Base-by-base conservation (phyloP, 208 protist genomes). In the Leptomonas pyrrhocoris region DNA sequence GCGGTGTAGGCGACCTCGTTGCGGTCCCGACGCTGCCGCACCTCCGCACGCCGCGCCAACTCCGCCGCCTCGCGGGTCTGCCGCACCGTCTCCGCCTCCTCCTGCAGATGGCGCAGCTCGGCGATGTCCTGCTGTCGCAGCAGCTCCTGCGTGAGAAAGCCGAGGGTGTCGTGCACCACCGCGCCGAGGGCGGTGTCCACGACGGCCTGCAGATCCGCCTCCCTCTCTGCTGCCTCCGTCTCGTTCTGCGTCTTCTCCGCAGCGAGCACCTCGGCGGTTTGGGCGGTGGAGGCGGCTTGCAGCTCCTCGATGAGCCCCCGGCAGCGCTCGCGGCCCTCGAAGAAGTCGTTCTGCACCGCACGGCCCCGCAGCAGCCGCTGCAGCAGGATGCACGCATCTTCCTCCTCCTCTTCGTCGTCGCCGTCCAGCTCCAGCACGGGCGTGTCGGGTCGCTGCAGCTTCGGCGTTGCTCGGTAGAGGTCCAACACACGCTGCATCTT, bases 281-380 rank as follows among this genome's bases (percentile, higher is more conserved):
- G 94, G 13, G 91, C 92, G 57, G 89, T 86, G 18, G 87, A 94
- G 28, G 92, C 94, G 2, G 90, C 92, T 84, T 97, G 93, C 68
- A 98, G 72, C 68, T 98, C 94, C 56, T 90, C 84, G 50, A 98
- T 98, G 42, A 98, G 89, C 15, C 91, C 93, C 51, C 89, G 83
- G 77, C 93, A 96, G 16, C 94, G 84, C 77, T 97, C 94, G 56
- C 96, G 96, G 21, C 95, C 95, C 55, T 98, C 95, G 73, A 95
- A 97, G 83, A 97, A 96, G 78, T 96, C 91, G 71, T 96, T 97
- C 81, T 98, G 93, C 50, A 96, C 94, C 3, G 95, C 92, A 42
- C 95, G 85, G 23, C 95, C 95, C 45, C 95, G 89, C 19, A 98
- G 73, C 56, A 98, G 77, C 19, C 92, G 80, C 77, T 98, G 93